These are phyloP conservation scores for Lipomyces oligophaga DNA, from an alignment of 805 yeast species.

Conservation along the genomic window DNA sequence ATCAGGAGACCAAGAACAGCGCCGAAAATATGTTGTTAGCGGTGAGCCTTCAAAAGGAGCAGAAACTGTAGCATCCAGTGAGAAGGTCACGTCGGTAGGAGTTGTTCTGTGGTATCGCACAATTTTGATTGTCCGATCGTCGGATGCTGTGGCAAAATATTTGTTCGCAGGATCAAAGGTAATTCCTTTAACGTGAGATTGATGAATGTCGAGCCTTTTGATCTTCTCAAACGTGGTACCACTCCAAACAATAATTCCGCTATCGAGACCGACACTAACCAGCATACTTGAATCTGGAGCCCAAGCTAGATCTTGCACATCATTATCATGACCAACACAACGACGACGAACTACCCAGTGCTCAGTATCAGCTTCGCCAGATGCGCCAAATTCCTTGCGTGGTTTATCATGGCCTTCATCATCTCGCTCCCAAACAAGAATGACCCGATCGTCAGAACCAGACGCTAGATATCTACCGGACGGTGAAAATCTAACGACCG, in stretches of 20 bases:
- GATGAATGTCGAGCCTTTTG: conserved; percentile 86
- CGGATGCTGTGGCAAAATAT: conserved; percentile 94
- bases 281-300: conserved; percentile 88
- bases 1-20: conserved; percentile 71
- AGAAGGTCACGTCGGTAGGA: conserved; percentile 67
- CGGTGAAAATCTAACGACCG: conserved; percentile 88
- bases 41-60: conserved; percentile 90
- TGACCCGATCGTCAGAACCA: conserved; percentile 91
- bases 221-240: conserved; percentile 77
- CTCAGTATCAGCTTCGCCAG: conserved; percentile 64
- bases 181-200: conserved; percentile 92
- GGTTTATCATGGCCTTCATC: conserved; percentile 49
- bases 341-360: conserved; percentile 94
- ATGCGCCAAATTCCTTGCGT: conserved; percentile 62
- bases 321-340: conserved; percentile 94
- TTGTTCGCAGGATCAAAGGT: conserved; percentile 98
- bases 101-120: conserved; percentile 77
- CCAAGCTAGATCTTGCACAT: conserved; percentile 97
- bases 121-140: conserved; percentile 85
- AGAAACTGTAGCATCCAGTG: conserved; percentile 75
- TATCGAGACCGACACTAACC: conserved; percentile 91
- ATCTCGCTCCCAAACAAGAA: conserved; percentile 90
- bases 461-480: conserved; percentile 87
- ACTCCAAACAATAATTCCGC: conserved; percentile 90
- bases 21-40: conserved; percentile 77